Base-by-base conservation (phyloP, 768 basidiomycete genomes). In the Suillus bovinus region DNA sequence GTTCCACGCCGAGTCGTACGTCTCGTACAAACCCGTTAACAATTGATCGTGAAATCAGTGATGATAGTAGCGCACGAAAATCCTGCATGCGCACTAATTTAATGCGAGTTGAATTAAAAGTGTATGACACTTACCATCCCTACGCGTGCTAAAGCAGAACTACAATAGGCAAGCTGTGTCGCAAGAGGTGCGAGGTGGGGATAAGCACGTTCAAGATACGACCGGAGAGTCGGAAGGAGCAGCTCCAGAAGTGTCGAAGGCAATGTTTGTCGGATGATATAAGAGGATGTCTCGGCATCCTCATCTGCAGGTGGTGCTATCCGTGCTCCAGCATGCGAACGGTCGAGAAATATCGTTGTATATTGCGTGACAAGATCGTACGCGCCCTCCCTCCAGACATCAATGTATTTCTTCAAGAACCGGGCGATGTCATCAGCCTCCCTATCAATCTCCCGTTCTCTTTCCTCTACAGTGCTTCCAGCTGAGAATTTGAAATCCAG, bases 151-250 rank as follows among this genome's bases (percentile, higher is more conserved):
- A 97, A 97, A 1, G 95, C 94, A 20, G 88, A 86, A 9, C 94
- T 88, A 72, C 96, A 97, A 75, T 99, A 98, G 14, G 91, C 90
- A 50, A 99, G 83, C 69, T 99, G 96, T 0, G 95, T 96, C 62
- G 97, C 95, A 82, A 39, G 96, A 87, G 24, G 93, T 83, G 66
- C 96, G 81, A 27, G 91, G 78, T 22, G 90, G 70, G 16, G 88
- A 79, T 34, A 87, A 77, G 74, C 80, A 11, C 81, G 83, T 0
- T 87, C 84, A 17, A 97, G 82, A 55, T 86, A 82, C 9, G 78
- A 78, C 5, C 79, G 71, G 46, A 97, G 79, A 7, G 87, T 74
- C n/a, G 85, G 82, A 58, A 95, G 81, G 55, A 98, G 86, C 39
- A 88, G 77, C 4, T 75, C 67, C 10, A 76, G 69, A 24, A 78